Evolutionary conservation across 495 filamentous ascomycete species (phyloP), one percentile per base, ranked within the genome.

Genomic region (Rostrohypoxylon terebratum): DNA sequence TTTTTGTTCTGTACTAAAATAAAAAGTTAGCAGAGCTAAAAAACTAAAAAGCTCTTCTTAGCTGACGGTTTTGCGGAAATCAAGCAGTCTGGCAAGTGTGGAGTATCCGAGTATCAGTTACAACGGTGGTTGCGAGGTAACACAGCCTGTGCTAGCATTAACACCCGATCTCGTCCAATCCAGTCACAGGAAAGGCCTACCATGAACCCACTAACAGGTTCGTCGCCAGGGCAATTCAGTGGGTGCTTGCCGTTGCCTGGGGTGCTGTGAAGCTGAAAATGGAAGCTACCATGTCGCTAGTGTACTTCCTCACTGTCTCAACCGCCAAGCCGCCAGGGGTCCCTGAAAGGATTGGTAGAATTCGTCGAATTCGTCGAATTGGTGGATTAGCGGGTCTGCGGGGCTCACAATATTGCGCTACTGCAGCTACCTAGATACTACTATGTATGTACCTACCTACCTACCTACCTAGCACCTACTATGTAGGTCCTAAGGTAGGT

Each of bases 161-260:
- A 50, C 59, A 59, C 57, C 71, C 71, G 69, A 73, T 73, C 71
- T 60, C 28, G 62, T 51, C 71, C 71, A 73, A 73, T 73, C 66
- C 66, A 20, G 63, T 51, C 9, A 36, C 54, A 14, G 60, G 11
- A 62, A 65, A 25, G 16, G 63, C 51, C 66, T 62, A 34, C 63
- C 10, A 23, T 4, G 66, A 66, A 44, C 44, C 71, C 71, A 74
- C 71, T 69, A 67, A 31, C 62, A 31, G 7, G 7, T 53, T 31
- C 62, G 71, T 74, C 71, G 66, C 21, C 66, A 74, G 71, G 71
- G 71, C 71, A 74, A 74, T 74, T 48, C 57, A 61, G 62, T 70
- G 62, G 71, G 48, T 63, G 66, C 57, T 21, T 18, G 33, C 61
- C 58, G 71, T 74, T 69, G 71, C 66, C 66, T 62, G 62, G 66